Evolutionary conservation across 1,139 yeast species (phyloP).

Genomic region (Suhomyces anneliseae): DNA sequence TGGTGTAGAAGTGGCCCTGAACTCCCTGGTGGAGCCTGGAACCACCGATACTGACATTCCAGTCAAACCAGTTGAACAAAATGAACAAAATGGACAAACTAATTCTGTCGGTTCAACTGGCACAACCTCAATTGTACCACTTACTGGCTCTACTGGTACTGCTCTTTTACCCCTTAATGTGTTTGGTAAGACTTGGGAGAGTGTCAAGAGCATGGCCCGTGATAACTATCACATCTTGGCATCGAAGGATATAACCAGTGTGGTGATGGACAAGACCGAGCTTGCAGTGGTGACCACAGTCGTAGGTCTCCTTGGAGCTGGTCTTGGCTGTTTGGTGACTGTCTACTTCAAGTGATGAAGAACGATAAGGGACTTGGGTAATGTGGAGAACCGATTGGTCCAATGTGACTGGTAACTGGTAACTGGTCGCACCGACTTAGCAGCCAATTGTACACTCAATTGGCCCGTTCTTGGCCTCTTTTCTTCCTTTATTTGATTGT

Average conservation of each 20-base stretch:
- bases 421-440: background rate
- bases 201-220: constrained; percentile 14
- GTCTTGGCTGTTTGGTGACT: constrained; percentile 25
- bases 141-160: background rate
- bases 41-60: background rate
- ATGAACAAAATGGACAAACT: background rate
- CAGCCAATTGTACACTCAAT: background rate
- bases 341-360: constrained; percentile 7
- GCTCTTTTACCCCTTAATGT: background rate
- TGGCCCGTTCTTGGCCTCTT: background rate
- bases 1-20: background rate
- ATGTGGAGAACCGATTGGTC: background rate
- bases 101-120: background rate
- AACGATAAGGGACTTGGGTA: background rate
- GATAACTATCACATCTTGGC: constrained; percentile 20
- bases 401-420: background rate
- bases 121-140: background rate
- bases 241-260: constrained; percentile 18
- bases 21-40: background rate
- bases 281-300: constrained; percentile 22
- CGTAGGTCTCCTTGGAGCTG: constrained; percentile 22
- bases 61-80: too few relatives aligned
- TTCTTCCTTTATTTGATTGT: too few relatives aligned
- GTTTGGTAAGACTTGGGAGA: constrained; percentile 17
- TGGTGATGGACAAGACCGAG: constrained; percentile 27